Evolutionary conservation across 1,139 yeast species (phyloP).

Genomic region (Meyerozyma carpophila): DNA sequence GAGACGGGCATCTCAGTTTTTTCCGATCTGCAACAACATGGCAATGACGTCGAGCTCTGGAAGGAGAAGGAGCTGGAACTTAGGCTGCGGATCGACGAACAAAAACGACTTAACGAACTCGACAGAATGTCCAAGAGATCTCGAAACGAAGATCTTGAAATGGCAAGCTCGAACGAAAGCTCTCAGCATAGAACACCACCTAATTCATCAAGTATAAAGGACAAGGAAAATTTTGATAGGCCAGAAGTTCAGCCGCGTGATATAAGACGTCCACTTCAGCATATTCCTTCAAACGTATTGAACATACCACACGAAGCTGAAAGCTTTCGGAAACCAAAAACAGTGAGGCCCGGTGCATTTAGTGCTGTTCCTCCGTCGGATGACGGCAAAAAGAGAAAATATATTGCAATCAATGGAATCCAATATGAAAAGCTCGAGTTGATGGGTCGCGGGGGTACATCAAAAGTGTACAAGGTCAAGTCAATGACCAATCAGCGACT

Average conservation of each 20-base stretch:
- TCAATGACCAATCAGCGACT: slow-evolving; percentile 45
- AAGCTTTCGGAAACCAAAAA: slow-evolving; percentile 22
- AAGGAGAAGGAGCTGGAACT: slow-evolving; percentile 22
- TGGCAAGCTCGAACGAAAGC: slow-evolving; percentile 1
- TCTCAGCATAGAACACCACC: slow-evolving; percentile 3
- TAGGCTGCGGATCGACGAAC: slow-evolving; percentile 23
- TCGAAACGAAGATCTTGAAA: slow-evolving; percentile 2
- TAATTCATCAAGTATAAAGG: slow-evolving; percentile 1
- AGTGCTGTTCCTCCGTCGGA: slow-evolving; percentile 1
- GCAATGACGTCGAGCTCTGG: slow-evolving; percentile 4
- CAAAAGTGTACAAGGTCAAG: slow-evolving; percentile 83
- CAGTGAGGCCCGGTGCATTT: slow-evolving; percentile 2
- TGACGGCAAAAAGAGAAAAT: slow-evolving; percentile 21
- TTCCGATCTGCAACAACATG: background rate
- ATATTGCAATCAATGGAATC: slow-evolving; percentile 46
- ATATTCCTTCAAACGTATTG: slow-evolving; percentile 13
- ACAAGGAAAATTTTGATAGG: slow-evolving; percentile 5
- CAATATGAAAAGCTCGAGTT: slow-evolving; percentile 73
- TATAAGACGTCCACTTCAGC: slow-evolving; percentile 11
- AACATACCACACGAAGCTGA: slow-evolving; percentile 9
- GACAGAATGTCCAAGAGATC: slow-evolving; percentile 7
- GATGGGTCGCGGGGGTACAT: slow-evolving; percentile 89
- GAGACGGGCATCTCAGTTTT: background rate
- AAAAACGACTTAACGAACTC: slow-evolving; percentile 15
- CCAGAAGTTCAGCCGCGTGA: slow-evolving; percentile 1